phyloP scores from a whole-genome alignment of 225 moss, liverwort and hornwort species.

The Asterella californica region DNA sequence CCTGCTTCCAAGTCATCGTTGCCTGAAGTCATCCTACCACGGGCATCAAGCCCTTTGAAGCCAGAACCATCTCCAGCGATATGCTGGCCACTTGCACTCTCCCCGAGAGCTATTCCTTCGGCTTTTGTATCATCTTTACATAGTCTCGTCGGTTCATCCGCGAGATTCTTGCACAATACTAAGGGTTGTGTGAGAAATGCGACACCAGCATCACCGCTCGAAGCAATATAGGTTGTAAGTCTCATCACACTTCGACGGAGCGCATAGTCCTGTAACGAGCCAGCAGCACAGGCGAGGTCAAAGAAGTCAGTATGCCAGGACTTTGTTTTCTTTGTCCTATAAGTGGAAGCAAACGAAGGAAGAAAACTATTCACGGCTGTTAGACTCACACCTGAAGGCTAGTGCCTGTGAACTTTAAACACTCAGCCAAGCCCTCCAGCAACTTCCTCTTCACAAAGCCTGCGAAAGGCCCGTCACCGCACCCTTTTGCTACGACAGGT shows the following conservation, averaged over 20 bases:
- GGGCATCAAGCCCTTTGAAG: constrained; percentile 19
- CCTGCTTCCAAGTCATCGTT: constrained; percentile 8
- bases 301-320: constrained; percentile 4
- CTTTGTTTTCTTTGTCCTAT: neutral
- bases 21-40: constrained; percentile 12
- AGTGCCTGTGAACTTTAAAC: constrained; percentile 54
- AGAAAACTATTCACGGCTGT: neutral
- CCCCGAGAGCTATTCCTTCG: constrained; percentile 21
- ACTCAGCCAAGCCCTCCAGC: constrained; percentile 62
- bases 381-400: constrained; percentile 57
- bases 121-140: constrained; percentile 17
- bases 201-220: constrained; percentile 65
- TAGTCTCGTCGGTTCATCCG: neutral
- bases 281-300: neutral
- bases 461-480: constrained; percentile 3
- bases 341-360: neutral
- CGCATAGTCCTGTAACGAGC: constrained; percentile 51
- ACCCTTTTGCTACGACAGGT: neutral
- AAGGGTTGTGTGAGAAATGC: constrained; percentile 50
- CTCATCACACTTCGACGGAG: constrained; percentile 75
- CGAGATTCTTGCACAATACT: constrained; percentile 4
- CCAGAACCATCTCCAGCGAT: constrained; percentile 11
- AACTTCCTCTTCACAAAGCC: constrained; percentile 28
- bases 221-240: constrained; percentile 65
- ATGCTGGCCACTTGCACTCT: constrained; percentile 37